Percentiles rank a stretch among this genome's conserved stretches.
Evolutionary conservation across 1,139 yeast species (phyloP).

Genomic region (Candida labiduridarum): DNA sequence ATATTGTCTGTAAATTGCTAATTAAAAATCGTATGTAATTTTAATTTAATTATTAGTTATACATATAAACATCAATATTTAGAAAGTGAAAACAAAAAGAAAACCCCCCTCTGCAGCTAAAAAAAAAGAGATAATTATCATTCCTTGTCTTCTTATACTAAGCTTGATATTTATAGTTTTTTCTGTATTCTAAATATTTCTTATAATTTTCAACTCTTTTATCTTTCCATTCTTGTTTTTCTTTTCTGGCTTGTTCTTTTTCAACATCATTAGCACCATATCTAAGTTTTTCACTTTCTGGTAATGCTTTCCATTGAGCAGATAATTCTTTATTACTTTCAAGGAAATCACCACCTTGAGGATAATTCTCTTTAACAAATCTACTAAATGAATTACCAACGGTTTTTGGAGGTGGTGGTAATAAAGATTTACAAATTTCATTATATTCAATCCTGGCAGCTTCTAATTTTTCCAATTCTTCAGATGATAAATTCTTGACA

Average conservation of each 20-base stretch:
- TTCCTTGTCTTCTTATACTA: too few relatives aligned
- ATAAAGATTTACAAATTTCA: slow-evolving; percentile 26
- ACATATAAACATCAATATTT: too few relatives aligned
- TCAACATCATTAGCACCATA: slow-evolving; percentile 25
- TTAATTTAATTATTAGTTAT: too few relatives aligned
- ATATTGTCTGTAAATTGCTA: too few relatives aligned
- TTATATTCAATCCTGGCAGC: slow-evolving; percentile 31
- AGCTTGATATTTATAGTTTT: slow-evolving; percentile 3
- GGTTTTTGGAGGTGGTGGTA: slow-evolving; percentile 39
- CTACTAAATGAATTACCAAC: slow-evolving; percentile 35
- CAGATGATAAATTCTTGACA: slow-evolving; percentile 19
- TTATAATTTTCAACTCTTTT: slow-evolving; percentile 26
- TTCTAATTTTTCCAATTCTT: slow-evolving; percentile 29
- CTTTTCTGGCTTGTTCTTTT: slow-evolving; percentile 17
- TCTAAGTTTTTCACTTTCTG: slow-evolving; percentile 30
- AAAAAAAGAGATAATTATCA: too few relatives aligned
- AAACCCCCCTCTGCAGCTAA: too few relatives aligned
- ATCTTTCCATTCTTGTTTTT: slow-evolving; percentile 31
- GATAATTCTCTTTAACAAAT: slow-evolving; percentile 33
- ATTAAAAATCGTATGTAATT: too few relatives aligned
- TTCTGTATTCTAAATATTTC: slow-evolving; percentile 13
- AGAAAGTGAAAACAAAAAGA: too few relatives aligned
- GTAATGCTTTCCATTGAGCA: slow-evolving; percentile 32
- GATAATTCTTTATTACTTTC: slow-evolving; percentile 25
- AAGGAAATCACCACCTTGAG: slow-evolving; percentile 20